A percentile compares a stretch with the other conserved stretches of the same genome.
These are phyloP conservation scores for Meredithiella fracta DNA, from an alignment of 2,329 filamentous ascomycete species.

Conservation along the genomic window DNA sequence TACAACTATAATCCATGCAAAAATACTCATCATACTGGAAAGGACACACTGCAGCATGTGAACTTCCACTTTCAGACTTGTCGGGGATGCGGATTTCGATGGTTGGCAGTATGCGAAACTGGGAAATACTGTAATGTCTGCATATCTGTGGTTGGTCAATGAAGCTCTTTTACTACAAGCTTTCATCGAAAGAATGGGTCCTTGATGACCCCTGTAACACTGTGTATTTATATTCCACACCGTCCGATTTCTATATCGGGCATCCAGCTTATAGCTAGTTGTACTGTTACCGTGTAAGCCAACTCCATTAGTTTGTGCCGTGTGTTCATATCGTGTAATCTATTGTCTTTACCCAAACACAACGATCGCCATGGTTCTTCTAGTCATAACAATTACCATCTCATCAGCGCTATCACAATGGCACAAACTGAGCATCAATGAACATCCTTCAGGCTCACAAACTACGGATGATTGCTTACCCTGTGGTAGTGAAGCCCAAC, in stretches of 20 bases:
- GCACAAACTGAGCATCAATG: not conserved
- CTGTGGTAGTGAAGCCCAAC: slow-evolving; percentile 18
- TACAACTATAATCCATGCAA: not conserved
- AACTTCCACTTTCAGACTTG: not conserved
- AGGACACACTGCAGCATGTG: not conserved
- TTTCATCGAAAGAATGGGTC: too few species aligned
- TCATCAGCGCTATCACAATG: slow-evolving; percentile 39
- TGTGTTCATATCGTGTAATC: not conserved
- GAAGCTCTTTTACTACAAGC: not conserved
- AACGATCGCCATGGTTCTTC: slow-evolving; percentile 46
- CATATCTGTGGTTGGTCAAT: not conserved
- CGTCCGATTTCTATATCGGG: too few species aligned
- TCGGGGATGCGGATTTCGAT: not conserved
- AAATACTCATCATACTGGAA: not conserved
- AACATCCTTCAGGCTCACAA: not conserved
- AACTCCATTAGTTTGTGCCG: not conserved
- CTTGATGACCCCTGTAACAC: too few species aligned
- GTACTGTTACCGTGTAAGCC: too few species aligned
- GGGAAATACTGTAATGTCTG: not conserved
- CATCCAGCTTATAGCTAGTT: too few species aligned
- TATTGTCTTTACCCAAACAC: not conserved
- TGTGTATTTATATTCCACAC: too few species aligned
- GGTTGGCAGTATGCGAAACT: not conserved
- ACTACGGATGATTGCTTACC: not conserved
- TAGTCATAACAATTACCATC: slow-evolving; percentile 57